These are phyloP conservation scores for Gossypium mustelinum DNA, from an alignment of 345 rosid genomes.

Conservation along the genomic window DNA sequence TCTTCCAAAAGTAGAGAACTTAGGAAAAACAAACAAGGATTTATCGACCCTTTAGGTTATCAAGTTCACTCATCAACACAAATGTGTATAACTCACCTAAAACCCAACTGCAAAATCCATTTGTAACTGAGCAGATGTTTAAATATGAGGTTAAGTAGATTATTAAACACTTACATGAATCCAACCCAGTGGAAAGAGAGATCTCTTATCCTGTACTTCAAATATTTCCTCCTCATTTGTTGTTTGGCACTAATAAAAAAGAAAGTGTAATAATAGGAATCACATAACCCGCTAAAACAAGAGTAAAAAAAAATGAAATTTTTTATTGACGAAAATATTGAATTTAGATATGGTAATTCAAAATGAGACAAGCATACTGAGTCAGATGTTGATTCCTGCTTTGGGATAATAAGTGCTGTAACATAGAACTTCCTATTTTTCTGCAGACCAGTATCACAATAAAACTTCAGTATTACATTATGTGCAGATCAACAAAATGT, in stretches of 20 bases:
- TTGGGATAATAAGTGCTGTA: constrained; percentile 92
- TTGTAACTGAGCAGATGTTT: background rate
- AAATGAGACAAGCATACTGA: constrained; percentile 49
- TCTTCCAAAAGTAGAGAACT: background rate
- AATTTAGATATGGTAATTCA: constrained; percentile 8
- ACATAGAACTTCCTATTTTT: constrained; percentile 79
- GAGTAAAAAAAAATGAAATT: background rate
- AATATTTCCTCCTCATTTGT: constrained; percentile 98
- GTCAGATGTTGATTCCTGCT: constrained; percentile 92
- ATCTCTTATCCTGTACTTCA: constrained; percentile 90
- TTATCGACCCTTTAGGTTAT: background rate
- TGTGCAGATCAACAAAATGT: background rate
- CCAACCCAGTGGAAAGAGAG: constrained; percentile 98
- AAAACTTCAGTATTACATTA: constrained; percentile 20
- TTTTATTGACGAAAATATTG: background rate
- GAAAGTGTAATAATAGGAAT: background rate
- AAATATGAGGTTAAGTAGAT: background rate
- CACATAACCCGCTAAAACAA: background rate
- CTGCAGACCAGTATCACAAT: constrained; percentile 40
- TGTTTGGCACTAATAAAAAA: constrained; percentile 66
- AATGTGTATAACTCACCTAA: background rate
- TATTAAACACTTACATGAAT: constrained; percentile 72
- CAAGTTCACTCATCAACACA: background rate
- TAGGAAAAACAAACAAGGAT: background rate
- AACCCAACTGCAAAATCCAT: background rate